These are phyloP conservation scores for Aspergillus ochraceoroseus DNA, from an alignment of 2,329 filamentous ascomycete genomes.

Conservation along the genomic window DNA sequence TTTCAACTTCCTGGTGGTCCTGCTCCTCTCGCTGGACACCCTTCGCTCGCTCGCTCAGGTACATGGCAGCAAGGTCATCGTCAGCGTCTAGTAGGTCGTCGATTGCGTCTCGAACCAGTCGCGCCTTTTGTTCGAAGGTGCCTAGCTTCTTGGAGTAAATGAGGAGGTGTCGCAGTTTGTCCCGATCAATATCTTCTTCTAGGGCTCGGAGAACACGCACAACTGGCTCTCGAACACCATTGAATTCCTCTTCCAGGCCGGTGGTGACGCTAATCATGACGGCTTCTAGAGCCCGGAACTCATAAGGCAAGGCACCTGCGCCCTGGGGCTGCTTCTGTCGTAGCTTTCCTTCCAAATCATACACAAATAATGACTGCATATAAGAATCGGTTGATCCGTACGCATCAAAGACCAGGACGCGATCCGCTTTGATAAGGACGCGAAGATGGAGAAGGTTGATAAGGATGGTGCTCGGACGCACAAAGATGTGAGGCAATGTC, in stretches of 20 bases:
- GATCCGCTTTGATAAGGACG: conserved; percentile 90
- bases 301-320: conserved; percentile 70
- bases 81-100: conserved; percentile 94
- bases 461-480: conserved; percentile 86
- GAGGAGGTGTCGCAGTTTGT: conserved; percentile 84
- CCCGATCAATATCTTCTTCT: conserved; percentile 92
- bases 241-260: conserved; percentile 89
- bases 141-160: conserved; percentile 93
- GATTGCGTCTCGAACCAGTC: conserved; percentile 87
- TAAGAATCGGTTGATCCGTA: conserved; percentile 94
- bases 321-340: conserved; percentile 64
- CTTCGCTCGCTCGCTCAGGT: conserved; percentile 79
- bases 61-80: conserved; percentile 92
- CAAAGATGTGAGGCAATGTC: conserved; percentile 87
- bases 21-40: conserved; percentile 69
- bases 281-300: conserved; percentile 92
- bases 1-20: conserved; percentile 93
- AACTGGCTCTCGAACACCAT: conserved; percentile 86
- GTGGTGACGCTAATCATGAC: conserved; percentile 90
- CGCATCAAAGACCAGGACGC: conserved; percentile 90
- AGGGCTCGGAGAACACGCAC: conserved; percentile 82
- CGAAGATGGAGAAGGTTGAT: conserved; percentile 95
- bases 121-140: conserved; percentile 95
- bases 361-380: conserved; percentile 95
- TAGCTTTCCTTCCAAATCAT: conserved; percentile 88